Evolutionary conservation across 1,284 basidiomycete genomes (phyloP).

Genomic region (Ganoderma lingzhi): DNA sequence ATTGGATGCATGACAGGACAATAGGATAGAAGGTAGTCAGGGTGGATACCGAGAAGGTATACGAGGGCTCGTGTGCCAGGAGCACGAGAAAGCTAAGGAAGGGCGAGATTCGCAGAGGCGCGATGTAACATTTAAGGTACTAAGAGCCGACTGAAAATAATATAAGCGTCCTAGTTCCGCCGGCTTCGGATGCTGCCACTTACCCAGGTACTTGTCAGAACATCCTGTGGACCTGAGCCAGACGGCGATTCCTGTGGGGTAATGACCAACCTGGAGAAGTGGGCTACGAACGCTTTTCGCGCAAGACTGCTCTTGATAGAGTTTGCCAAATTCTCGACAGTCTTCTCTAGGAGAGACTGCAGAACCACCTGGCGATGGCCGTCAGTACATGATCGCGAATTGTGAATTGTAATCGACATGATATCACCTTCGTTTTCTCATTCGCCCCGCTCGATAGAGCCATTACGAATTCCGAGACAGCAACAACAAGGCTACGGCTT

Average conservation of each 20-base stretch:
- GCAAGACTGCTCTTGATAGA: constrained; percentile 54
- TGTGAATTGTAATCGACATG: not conserved
- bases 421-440: constrained; percentile 15
- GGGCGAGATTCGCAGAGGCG: constrained; percentile 28
- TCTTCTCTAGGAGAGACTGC: constrained; percentile 48
- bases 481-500: constrained; percentile 48
- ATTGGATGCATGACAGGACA: constrained; percentile 58
- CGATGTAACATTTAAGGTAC: constrained; percentile 30
- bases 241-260: constrained; percentile 12
- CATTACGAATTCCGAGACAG: constrained; percentile 40
- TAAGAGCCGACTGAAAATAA: constrained; percentile 34
- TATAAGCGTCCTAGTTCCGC: not conserved
- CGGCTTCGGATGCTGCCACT: not conserved
- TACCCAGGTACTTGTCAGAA: constrained; percentile 28
- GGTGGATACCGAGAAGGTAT: constrained; percentile 28
- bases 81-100: constrained; percentile 52
- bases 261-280: constrained; percentile 48
- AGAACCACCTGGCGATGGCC: constrained; percentile 47
- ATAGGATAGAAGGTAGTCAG: constrained; percentile 52
- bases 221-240: constrained; percentile 11
- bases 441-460: constrained; percentile 39
- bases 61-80: constrained; percentile 51
- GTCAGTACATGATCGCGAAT: not conserved
- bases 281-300: constrained; percentile 52
- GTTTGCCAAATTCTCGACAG: constrained; percentile 49